Base-by-base conservation (phyloP, 345 rosid species). In the Salix viminalis region DNA sequence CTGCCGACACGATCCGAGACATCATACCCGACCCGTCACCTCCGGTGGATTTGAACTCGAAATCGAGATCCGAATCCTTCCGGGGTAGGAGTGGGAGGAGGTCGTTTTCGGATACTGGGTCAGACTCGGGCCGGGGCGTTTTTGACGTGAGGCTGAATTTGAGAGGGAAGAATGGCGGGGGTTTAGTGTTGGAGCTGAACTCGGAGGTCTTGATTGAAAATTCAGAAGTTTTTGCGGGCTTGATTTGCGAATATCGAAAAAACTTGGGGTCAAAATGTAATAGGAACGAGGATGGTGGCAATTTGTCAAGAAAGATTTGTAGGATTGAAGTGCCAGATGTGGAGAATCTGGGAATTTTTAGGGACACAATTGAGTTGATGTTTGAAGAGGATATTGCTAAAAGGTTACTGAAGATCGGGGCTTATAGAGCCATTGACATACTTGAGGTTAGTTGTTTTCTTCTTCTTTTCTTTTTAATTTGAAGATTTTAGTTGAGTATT, bases 301-400 rank as follows among this genome's bases (percentile, higher is more conserved):
- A 48, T 48, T 23, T 28, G 26, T 54, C 79, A 32, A 54, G 50
- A 41, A 74, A 26, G 28, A 77, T 89, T 65, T 93, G 87, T 80
- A 87, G 96, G 75, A 91, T 93, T 26, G 96, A 93, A 82, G 97
- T 90, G 39, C 84, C 85, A 0, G 92, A 89, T 61, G 98, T 95
- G 44, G 97, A 91, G 84, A 93, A 95, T 85, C 81, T 95, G 78
- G 91, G 85, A 30, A 84, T 87, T 66, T 95, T 95, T 69, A 90
- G 81, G 81, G 94, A 91, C 79, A 90, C 94, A 9, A 84, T 95
- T 19, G 91, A 91, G 81, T 88, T 95, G 37, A 95, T 95, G 98
- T 95, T 95, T 50, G 96, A 89, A 80, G 91, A 88, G 12, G 88
- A 86, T 32, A 87, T 95, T 44, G 41, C 84, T 41, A 90, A 76